Evolutionary conservation across 108 stramenopile genomes (phyloP).

Genomic region (Asterionellopsis glacialis): DNA sequence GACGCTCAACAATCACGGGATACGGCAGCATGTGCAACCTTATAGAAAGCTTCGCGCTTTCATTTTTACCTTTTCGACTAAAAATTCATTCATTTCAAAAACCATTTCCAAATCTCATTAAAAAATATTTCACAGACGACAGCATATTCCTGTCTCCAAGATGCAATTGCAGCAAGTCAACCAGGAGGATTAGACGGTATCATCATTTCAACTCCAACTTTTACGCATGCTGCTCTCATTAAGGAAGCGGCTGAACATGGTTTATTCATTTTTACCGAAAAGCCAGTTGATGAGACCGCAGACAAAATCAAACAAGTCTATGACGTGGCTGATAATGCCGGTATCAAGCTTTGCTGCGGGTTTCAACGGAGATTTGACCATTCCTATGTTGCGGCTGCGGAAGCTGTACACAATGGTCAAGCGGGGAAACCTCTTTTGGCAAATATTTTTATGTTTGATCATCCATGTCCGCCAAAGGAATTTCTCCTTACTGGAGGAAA

Average conservation of each 20-base stretch:
- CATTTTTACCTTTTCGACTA: not conserved
- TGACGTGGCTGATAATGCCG: constrained; percentile 14
- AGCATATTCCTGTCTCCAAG: constrained; percentile 9
- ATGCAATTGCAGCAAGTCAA: constrained; percentile 12
- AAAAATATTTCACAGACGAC: constrained; percentile 8
- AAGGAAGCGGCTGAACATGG: constrained; percentile 27
- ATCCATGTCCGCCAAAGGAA: constrained; percentile 56
- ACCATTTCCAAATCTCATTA: not conserved
- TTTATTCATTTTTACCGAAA: constrained; percentile 51
- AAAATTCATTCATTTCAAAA: not conserved
- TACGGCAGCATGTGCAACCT: too few species aligned
- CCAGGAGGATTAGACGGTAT: constrained; percentile 34
- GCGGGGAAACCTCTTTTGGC: constrained; percentile 40
- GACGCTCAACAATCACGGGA: too few species aligned
- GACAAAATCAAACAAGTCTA: constrained; percentile 32
- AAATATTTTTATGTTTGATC: constrained; percentile 62
- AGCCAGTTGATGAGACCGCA: constrained; percentile 65
- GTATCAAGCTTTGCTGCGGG: constrained; percentile 56
- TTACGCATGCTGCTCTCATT: constrained; percentile 44
- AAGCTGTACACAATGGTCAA: constrained; percentile 16
- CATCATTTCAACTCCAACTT: constrained; percentile 53
- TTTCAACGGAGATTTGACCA: constrained; percentile 75
- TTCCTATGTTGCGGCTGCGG: constrained; percentile 40
- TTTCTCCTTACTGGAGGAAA: constrained; percentile 66
- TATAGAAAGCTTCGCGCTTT: not conserved